Conservation (phyloP, 2,329 filamentous ascomycete species). For the Penicillium oxalicum region DNA sequence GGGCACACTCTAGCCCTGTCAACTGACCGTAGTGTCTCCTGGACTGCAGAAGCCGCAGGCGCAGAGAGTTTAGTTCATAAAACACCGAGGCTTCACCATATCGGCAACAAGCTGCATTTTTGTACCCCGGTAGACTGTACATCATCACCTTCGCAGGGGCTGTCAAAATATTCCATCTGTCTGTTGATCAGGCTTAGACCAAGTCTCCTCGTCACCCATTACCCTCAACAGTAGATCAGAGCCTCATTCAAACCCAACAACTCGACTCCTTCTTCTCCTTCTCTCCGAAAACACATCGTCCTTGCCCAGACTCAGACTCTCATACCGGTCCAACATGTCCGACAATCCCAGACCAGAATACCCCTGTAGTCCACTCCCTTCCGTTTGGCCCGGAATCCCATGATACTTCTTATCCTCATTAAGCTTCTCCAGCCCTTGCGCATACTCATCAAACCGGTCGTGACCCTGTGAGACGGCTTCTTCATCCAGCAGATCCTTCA, state of each 20-base stretch:
- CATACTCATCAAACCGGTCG: slow-evolving; percentile 27
- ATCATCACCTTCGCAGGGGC: too few species aligned
- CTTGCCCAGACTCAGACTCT: slow-evolving; percentile 34
- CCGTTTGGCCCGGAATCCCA: slow-evolving; percentile 13
- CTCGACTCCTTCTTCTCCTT: slow-evolving; percentile 7
- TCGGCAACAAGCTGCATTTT: too few species aligned
- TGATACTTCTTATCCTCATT: slow-evolving; percentile 28
- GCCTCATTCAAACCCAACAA: neutral
- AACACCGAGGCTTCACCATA: too few species aligned
- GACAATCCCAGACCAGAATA: slow-evolving; percentile 26
- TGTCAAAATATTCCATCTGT: too few species aligned
- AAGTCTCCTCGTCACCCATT: neutral
- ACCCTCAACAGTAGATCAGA: too few species aligned
- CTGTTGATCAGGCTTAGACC: neutral
- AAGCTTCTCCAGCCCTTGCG: slow-evolving; percentile 31
- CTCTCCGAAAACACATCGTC: slow-evolving; percentile 24
- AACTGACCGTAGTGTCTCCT: too few species aligned
- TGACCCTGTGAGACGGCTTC: slow-evolving; percentile 12
- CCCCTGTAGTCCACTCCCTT: slow-evolving; percentile 18
- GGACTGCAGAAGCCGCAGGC: too few species aligned
- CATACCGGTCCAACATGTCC: slow-evolving; percentile 37
- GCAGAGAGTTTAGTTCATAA: too few species aligned
- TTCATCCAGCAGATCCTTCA: slow-evolving; percentile 31
- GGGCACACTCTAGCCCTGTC: too few species aligned
- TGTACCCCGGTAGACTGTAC: too few species aligned